Conservation (phyloP, 768 basidiomycete genomes). For the Boletus pseudo-olivaceus region DNA sequence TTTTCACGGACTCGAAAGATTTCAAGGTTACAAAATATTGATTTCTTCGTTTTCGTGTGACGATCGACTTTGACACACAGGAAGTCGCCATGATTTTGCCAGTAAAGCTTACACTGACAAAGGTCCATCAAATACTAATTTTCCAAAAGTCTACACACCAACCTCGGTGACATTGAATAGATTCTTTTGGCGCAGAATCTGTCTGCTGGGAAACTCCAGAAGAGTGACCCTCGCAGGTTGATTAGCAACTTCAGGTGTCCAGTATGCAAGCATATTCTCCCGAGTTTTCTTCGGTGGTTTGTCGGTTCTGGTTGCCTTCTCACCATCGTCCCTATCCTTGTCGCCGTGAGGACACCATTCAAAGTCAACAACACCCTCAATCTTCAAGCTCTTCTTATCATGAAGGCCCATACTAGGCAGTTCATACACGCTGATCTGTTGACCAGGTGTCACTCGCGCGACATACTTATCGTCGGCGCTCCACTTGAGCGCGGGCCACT, state of each 20-base stretch:
- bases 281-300: conserved; percentile 59
- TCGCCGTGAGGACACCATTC: conserved; percentile 97
- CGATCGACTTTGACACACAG: conserved; percentile 99
- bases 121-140: background rate
- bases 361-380: conserved; percentile 96
- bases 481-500: conserved; percentile 97
- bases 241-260: conserved; percentile 95
- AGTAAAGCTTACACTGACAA: conserved; percentile 88
- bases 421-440: conserved; percentile 96
- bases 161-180: conserved; percentile 97
- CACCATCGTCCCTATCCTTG: conserved; percentile 74
- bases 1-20: conserved; percentile 97
- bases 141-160: conserved; percentile 27
- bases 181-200: conserved; percentile 89
- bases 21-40: conserved; percentile 96
- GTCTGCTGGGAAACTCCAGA: conserved; percentile 81
- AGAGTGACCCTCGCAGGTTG: conserved; percentile 97
- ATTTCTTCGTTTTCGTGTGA: conserved; percentile 98
- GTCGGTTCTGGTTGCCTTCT: conserved; percentile 37
- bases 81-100: conserved; percentile 98
- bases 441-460: conserved; percentile 82
- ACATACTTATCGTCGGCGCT: conserved; percentile 95
- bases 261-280: conserved; percentile 95
- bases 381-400: conserved; percentile 95
- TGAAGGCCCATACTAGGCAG: conserved; percentile 91